phyloP scores from a whole-genome alignment of 2,329 filamentous ascomycete genomes.

The Sporothrix phasma region DNA sequence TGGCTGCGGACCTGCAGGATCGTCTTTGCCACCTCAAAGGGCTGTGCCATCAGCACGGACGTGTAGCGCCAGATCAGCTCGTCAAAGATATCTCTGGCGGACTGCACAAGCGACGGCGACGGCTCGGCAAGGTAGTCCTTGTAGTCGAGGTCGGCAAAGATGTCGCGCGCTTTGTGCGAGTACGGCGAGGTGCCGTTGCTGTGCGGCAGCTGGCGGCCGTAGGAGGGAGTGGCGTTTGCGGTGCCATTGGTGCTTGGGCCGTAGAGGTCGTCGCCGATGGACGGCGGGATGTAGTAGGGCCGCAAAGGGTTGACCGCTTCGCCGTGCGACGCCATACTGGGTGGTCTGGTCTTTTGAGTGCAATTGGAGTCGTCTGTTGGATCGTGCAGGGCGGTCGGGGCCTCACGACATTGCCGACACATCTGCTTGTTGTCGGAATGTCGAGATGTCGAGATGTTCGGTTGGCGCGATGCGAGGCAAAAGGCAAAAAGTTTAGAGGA shows the following conservation, averaged over 20 bases:
- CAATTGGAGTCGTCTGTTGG: background rate
- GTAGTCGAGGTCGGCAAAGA: slow-evolving; percentile 86
- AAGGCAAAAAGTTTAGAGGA: background rate
- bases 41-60: slow-evolving; percentile 79
- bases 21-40: slow-evolving; percentile 94
- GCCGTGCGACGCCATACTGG: slow-evolving; percentile 34
- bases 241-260: slow-evolving; percentile 15
- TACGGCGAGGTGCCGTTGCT: slow-evolving; percentile 37
- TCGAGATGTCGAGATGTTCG: slow-evolving; percentile 3
- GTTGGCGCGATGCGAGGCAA: background rate
- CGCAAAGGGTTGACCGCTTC: slow-evolving; percentile 53
- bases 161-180: slow-evolving; percentile 63
- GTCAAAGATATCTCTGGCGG: slow-evolving; percentile 67
- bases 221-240: background rate
- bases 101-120: slow-evolving; percentile 64
- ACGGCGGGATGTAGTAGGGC: slow-evolving; percentile 58
- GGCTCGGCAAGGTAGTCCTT: slow-evolving; percentile 72
- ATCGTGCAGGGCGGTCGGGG: background rate
- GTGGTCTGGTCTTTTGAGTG: background rate
- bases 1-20: slow-evolving; percentile 68
- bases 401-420: background rate
- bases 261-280: slow-evolving; percentile 37
- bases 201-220: slow-evolving; percentile 34
- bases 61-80: slow-evolving; percentile 88
- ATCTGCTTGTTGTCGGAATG: background rate